phyloP scores from a whole-genome alignment of 345 rosid species.

The Salix suchowensis region DNA sequence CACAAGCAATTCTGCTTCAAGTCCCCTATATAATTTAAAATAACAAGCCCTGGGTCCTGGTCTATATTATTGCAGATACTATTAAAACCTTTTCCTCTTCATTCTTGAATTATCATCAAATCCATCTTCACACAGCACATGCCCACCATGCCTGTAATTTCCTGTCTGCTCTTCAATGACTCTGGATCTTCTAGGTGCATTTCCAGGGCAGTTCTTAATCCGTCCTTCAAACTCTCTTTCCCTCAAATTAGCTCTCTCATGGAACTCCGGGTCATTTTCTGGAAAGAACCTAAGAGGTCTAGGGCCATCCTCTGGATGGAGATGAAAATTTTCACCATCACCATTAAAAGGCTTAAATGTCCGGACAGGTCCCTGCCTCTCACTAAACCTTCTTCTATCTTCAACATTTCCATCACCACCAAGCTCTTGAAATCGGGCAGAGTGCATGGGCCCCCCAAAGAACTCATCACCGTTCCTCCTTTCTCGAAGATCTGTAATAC shows the following conservation, averaged over 20 bases:
- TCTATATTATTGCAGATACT: slow-evolving; percentile 13
- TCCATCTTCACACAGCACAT: slow-evolving; percentile 45
- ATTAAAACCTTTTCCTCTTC: slow-evolving; percentile 61
- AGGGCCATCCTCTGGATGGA: slow-evolving; percentile 48
- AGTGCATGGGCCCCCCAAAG: slow-evolving; percentile 48
- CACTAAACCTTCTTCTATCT: slow-evolving; percentile 64
- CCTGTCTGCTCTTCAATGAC: slow-evolving; percentile 59
- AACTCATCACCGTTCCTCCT: slow-evolving; percentile 48
- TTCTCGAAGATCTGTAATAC: slow-evolving; percentile 56
- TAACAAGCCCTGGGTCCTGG: slow-evolving; percentile 15
- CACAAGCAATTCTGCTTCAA: slow-evolving; percentile 5
- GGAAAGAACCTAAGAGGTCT: slow-evolving; percentile 48
- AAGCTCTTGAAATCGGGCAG: slow-evolving; percentile 59
- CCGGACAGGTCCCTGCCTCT: slow-evolving; percentile 56
- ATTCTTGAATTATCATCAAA: slow-evolving; percentile 46
- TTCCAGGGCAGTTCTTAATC: slow-evolving; percentile 49
- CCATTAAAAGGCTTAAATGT: slow-evolving; percentile 56
- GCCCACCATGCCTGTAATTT: slow-evolving; percentile 49
- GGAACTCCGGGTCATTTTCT: slow-evolving; percentile 39
- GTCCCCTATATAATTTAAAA: neutral
- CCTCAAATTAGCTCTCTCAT: slow-evolving; percentile 50
- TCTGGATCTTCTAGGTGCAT: slow-evolving; percentile 49
- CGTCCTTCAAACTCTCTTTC: slow-evolving; percentile 58
- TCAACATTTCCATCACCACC: slow-evolving; percentile 52
- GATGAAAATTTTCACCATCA: slow-evolving; percentile 41